These are phyloP conservation scores for Podaxis sp. DNA, from an alignment of 768 basidiomycete genomes.

Conservation along the genomic window DNA sequence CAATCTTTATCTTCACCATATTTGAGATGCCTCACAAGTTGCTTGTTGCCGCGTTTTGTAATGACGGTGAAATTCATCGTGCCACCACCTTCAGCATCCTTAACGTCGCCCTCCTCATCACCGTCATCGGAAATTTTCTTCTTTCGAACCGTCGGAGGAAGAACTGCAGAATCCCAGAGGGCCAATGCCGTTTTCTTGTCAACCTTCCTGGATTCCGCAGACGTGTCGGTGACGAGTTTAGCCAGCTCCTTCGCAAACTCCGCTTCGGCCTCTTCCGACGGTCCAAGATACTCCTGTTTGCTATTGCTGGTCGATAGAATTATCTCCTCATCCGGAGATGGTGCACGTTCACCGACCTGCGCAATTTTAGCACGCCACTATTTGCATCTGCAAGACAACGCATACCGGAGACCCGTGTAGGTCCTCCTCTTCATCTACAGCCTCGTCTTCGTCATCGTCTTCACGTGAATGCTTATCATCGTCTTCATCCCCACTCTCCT, in stretches of 20 bases:
- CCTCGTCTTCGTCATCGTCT: conserved; percentile 48
- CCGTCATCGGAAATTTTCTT: conserved; percentile 62
- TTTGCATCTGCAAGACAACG: neutral
- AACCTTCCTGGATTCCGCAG: conserved; percentile 77
- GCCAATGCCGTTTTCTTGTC: conserved; percentile 86
- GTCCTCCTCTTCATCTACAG: conserved; percentile 64
- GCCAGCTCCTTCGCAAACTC: conserved; percentile 96
- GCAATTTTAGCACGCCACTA: neutral
- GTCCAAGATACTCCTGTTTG: conserved; percentile 70
- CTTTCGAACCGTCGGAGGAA: conserved; percentile 63
- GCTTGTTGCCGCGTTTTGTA: conserved; percentile 91
- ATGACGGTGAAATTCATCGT: conserved; percentile 93
- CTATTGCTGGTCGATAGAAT: conserved; percentile 57
- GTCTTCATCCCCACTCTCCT: conserved; percentile 67
- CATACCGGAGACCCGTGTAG: conserved; percentile 56
- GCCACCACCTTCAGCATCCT: conserved; percentile 26
- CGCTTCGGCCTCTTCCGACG: conserved; percentile 85
- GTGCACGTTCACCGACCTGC: conserved; percentile 65
- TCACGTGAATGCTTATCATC: conserved; percentile 51
- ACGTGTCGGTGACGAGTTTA: conserved; percentile 89
- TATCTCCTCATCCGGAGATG: conserved; percentile 81
- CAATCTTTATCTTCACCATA: conserved; percentile 4
- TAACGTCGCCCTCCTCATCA: conserved; percentile 43
- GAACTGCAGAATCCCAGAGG: conserved; percentile 86
- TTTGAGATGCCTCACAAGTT: conserved; percentile 57